phyloP scores from a whole-genome alignment of 305 asterid species.

The Rubia peregrina region DNA sequence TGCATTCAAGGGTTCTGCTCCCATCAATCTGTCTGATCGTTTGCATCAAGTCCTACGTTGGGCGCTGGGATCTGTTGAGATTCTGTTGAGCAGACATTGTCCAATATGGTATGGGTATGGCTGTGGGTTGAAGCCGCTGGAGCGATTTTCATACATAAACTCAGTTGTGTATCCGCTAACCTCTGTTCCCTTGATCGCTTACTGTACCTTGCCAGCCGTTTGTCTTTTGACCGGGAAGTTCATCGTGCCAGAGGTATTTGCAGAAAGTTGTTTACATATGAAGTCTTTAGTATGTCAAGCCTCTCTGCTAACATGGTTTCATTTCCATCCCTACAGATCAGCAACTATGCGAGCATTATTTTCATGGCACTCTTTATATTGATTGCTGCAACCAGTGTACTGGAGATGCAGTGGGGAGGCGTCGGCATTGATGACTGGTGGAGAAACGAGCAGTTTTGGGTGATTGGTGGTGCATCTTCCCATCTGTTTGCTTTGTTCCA shows the following conservation, averaged over 20 bases:
- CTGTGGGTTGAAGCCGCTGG: constrained; percentile 84
- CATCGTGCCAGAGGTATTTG: constrained; percentile 79
- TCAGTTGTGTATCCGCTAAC: constrained; percentile 87
- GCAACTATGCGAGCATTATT: constrained; percentile 83
- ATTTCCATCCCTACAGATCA: constrained; percentile 44
- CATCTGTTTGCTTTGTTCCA: constrained; percentile 85
- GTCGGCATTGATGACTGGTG: constrained; percentile 70
- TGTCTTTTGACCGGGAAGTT: constrained; percentile 88
- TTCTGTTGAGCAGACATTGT: constrained; percentile 83
- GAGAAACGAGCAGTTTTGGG: constrained; percentile 75
- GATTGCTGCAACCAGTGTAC: constrained; percentile 68
- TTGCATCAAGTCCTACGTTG: constrained; percentile 92
- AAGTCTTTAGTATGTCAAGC: not conserved
- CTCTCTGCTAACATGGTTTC: constrained; percentile 7
- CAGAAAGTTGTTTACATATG: not conserved
- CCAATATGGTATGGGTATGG: constrained; percentile 98
- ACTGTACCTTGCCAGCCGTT: constrained; percentile 88
- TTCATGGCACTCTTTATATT: constrained; percentile 74
- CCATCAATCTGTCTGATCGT: constrained; percentile 95
- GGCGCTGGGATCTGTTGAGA: constrained; percentile 97
- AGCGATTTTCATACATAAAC: constrained; percentile 83
- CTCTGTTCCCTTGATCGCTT: constrained; percentile 71
- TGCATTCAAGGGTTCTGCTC: constrained; percentile 94
- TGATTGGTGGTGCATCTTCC: constrained; percentile 65
- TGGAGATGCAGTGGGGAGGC: constrained; percentile 95